Evolutionary conservation across 2,329 filamentous ascomycete species (phyloP).

Genomic region (Epichloe hybrida): DNA sequence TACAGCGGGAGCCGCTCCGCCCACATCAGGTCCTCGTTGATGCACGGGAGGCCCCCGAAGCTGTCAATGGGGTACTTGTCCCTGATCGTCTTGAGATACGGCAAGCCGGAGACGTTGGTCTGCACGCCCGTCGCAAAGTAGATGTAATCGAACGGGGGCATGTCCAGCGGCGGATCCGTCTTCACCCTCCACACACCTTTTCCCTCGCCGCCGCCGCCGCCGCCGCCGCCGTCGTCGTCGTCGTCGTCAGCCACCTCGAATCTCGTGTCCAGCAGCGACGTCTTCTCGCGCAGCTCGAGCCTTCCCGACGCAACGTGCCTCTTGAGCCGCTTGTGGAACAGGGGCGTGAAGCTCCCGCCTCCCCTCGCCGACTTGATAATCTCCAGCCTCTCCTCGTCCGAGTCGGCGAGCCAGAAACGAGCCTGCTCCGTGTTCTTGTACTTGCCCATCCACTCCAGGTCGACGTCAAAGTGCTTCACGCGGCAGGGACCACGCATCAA

Average conservation of each 20-base stretch:
- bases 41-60: constrained; percentile 57
- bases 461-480: constrained; percentile 67
- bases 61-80: constrained; percentile 46
- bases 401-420: constrained; percentile 63
- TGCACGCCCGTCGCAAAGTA: constrained; percentile 65
- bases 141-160: constrained; percentile 53
- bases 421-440: constrained; percentile 68
- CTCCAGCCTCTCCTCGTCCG: constrained; percentile 51
- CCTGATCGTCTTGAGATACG: constrained; percentile 47
- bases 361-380: constrained; percentile 54
- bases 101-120: constrained; percentile 45
- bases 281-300: constrained; percentile 44
- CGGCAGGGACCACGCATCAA: constrained; percentile 47
- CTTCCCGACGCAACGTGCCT: constrained; percentile 38
- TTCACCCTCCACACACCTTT: constrained; percentile 26
- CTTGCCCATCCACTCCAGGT: constrained; percentile 68
- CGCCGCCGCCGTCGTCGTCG: background rate
- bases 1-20: constrained; percentile 59
- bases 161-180: constrained; percentile 36
- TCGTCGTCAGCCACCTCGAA: constrained; percentile 27
- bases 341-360: constrained; percentile 64
- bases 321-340: constrained; percentile 53
- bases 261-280: constrained; percentile 35
- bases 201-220: background rate
- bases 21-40: constrained; percentile 70